A percentile compares a stretch with the other conserved stretches of the same genome.
Evolutionary conservation across 139 green algal species (phyloP).

Genomic region (Chlamydomonas asymmetrica): DNA sequence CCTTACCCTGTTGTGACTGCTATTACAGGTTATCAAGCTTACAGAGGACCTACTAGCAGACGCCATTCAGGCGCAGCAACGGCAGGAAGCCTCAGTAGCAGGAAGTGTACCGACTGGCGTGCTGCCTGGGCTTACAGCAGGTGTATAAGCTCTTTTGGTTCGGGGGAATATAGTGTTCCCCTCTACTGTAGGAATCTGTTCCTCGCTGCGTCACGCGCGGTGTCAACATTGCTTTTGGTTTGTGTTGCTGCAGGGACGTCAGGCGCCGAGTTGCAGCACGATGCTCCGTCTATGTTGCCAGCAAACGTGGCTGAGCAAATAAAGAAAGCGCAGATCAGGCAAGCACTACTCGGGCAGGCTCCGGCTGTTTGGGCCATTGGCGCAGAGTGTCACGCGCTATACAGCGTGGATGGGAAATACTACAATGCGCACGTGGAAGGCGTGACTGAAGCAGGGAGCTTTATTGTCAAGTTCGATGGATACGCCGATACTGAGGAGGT

Average conservation of each 20-base stretch:
- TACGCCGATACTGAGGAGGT: conserved; percentile 76
- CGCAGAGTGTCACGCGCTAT: conserved; percentile 64
- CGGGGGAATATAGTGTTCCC: no score
- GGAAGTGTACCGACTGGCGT: no score
- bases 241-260: background rate
- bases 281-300: conserved; percentile 57
- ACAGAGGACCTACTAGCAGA: conserved; percentile 73
- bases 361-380: conserved; percentile 78
- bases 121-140: no score
- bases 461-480: conserved; percentile 76
- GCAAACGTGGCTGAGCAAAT: conserved; percentile 80
- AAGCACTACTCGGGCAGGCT: conserved; percentile 69
- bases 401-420: conserved; percentile 54
- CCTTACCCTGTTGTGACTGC: background rate
- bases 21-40: conserved; percentile 70
- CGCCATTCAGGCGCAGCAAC: conserved; percentile 25
- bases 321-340: conserved; percentile 55
- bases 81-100: no score
- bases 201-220: no score
- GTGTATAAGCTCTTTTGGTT: no score
- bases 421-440: conserved; percentile 50
- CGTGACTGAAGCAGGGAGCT: conserved; percentile 58
- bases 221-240: no score
- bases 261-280: background rate
- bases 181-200: no score